Percentiles rank a stretch among this genome's conserved stretches.
phyloP scores from a whole-genome alignment of 768 basidiomycete species.

The Tricholoma matsutake region DNA sequence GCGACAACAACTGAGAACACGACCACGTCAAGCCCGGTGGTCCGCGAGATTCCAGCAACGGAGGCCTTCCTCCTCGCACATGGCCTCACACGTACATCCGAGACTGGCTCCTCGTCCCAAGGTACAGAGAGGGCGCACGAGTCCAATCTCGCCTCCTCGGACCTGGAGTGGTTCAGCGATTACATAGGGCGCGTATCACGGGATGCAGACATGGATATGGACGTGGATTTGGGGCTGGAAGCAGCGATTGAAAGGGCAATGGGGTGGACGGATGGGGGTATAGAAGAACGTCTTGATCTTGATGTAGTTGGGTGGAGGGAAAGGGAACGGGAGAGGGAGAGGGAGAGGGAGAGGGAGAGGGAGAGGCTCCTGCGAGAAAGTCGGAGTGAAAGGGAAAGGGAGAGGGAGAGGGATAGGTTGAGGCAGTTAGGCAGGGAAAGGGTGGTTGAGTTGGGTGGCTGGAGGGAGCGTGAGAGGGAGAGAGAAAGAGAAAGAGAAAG shows the following conservation, averaged over 20 bases:
- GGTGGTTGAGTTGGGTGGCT: neutral
- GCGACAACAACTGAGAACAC: neutral
- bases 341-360: neutral
- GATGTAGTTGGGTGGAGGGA: neutral
- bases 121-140: neutral
- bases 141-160: neutral
- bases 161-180: neutral
- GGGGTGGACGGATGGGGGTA: neutral
- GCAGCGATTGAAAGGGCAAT: neutral
- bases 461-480: neutral
- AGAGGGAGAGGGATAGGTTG: neutral
- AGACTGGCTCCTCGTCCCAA: neutral
- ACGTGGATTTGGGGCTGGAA: neutral
- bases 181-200: neutral
- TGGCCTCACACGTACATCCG: neutral
- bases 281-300: neutral
- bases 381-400: neutral
- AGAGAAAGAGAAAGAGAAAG: neutral
- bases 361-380: too few species aligned
- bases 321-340: neutral
- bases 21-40: neutral
- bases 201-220: neutral
- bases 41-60: neutral
- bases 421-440: neutral
- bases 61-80: neutral